Conservation (phyloP, 75 land plant genomes). For the Pinus taeda region DNA sequence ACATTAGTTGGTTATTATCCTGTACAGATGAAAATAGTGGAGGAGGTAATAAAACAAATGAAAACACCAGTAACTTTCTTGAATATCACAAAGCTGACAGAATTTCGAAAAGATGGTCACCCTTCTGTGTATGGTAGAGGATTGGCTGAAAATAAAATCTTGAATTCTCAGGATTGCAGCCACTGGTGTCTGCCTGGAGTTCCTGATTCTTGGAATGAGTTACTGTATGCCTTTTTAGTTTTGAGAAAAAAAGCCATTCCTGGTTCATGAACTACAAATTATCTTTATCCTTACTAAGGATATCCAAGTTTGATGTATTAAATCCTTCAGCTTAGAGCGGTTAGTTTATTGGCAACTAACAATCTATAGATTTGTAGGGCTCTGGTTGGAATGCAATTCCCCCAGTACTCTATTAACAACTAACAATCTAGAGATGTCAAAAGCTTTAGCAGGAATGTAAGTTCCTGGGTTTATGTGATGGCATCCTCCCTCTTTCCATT, state of each 20-base stretch:
- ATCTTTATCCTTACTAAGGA: not conserved
- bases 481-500: not conserved
- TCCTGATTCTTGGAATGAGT: slow-evolving; percentile 83
- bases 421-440: not conserved
- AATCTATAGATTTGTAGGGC: not conserved
- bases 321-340: too few species aligned
- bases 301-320: too few species aligned
- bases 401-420: not conserved
- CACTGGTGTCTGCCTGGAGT: slow-evolving; percentile 93
- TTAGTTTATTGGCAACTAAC: not conserved
- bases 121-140: slow-evolving; percentile 53
- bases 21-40: slow-evolving; percentile 46
- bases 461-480: not conserved
- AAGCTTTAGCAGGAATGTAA: not conserved
- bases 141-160: not conserved
- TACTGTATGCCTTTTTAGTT: slow-evolving; percentile 43
- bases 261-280: not conserved
- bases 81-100: slow-evolving; percentile 60
- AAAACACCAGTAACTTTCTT: slow-evolving; percentile 54
- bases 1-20: slow-evolving; percentile 14
- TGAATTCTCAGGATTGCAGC: slow-evolving; percentile 66
- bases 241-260: slow-evolving; percentile 9
- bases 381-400: not conserved
- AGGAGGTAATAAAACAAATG: slow-evolving; percentile 57
- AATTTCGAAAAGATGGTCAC: slow-evolving; percentile 67